Conservation (phyloP, 164 flowering plant species). For the Piper longum region DNA sequence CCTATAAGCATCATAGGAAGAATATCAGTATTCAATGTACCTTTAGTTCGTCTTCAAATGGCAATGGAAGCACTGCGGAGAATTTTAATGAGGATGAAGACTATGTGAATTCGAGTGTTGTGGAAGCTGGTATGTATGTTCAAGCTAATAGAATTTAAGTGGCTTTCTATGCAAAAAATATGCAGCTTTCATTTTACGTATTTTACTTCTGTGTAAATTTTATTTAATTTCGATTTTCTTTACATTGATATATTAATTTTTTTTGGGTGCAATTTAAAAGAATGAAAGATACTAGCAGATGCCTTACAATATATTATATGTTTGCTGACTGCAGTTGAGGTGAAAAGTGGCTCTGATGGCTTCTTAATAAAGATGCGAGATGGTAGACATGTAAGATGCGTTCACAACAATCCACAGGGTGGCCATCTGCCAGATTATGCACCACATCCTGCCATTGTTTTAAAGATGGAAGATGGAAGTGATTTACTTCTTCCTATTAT, state of each 20-base stretch:
- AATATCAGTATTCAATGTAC: conserved; percentile 30
- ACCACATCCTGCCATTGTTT: conserved; percentile 93
- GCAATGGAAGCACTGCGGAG: conserved; percentile 78
- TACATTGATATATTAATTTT: not conserved
- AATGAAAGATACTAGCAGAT: no score
- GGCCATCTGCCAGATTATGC: conserved; percentile 88
- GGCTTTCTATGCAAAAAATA: not conserved
- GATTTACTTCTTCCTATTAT: conserved; percentile 94
- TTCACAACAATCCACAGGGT: conserved; percentile 87
- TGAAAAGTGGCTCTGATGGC: conserved; percentile 87
- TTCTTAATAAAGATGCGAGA: conserved; percentile 92
- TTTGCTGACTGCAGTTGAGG: conserved; percentile 57
- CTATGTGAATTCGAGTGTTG: conserved; percentile 76
- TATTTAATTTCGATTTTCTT: no score
- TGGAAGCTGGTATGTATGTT: conserved; percentile 74
- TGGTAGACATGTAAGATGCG: conserved; percentile 74
- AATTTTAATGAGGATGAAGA: conserved; percentile 79
- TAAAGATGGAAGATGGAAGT: conserved; percentile 99
- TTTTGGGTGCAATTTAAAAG: no score
- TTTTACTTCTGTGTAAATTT: not conserved
- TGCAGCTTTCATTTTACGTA: not conserved
- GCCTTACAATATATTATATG: not conserved
- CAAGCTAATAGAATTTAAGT: not conserved
- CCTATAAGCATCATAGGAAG: conserved; percentile 15
- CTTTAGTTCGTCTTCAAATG: conserved; percentile 73